phyloP scores from a whole-genome alignment of 257 asterid species.

The Oldenlandia corymbosa region DNA sequence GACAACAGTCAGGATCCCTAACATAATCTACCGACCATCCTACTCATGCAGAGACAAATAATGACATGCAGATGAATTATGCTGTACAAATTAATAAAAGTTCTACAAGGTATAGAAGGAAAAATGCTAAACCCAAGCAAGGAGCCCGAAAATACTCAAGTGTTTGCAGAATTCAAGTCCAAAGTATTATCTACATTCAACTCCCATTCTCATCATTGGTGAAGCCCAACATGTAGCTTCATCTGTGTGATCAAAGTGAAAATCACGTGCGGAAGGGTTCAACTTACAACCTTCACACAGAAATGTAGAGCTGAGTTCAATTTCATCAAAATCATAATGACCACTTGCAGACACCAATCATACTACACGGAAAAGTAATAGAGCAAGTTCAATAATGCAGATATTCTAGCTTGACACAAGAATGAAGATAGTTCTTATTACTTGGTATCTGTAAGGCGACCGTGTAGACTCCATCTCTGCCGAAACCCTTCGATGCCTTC shows the following conservation, averaged over 20 bases:
- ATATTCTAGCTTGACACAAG: not conserved
- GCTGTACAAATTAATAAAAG: not conserved
- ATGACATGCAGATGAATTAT: not conserved
- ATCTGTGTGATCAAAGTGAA: not conserved
- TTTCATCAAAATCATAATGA: not conserved
- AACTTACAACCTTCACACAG: not conserved
- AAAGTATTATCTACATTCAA: not conserved
- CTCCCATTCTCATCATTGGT: not conserved
- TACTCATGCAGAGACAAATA: not conserved
- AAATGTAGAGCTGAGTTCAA: no score
- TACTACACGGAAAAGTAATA: not conserved
- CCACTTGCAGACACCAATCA: not conserved
- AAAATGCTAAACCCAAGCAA: not conserved
- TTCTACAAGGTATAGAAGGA: not conserved
- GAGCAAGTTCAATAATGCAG: not conserved
- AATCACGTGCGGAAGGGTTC: not conserved
- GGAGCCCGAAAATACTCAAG: not conserved
- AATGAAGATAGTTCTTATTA: slow-evolving; percentile 26
- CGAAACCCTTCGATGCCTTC: slow-evolving; percentile 91
- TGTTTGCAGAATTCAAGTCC: no score
- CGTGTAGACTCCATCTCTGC: slow-evolving; percentile 93
- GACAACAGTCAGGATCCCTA: no score
- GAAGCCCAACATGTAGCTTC: not conserved
- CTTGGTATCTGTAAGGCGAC: slow-evolving; percentile 80
- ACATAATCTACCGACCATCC: no score